phyloP scores from a whole-genome alignment of 495 filamentous ascomycete genomes.

The Friedmanniomyces endolithicus region DNA sequence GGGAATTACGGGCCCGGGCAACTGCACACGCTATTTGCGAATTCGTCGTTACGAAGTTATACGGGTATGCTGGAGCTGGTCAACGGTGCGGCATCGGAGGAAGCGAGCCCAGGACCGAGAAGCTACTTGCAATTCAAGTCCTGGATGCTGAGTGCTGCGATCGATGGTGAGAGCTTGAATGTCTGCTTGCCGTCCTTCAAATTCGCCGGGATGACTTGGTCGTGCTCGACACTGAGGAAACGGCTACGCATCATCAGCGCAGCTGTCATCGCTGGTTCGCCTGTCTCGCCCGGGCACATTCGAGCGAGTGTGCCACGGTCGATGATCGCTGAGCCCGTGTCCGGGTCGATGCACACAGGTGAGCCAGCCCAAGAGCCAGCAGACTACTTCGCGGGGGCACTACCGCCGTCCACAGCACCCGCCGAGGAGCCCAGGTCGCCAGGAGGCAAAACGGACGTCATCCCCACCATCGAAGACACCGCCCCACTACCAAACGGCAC shows the following conservation, averaged over 20 bases:
- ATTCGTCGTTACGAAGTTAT: conserved; percentile 42
- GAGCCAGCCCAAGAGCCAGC: conserved; percentile 24
- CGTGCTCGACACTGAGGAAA: conserved; percentile 47
- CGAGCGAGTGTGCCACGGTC: not conserved
- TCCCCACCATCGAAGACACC: conserved; percentile 13
- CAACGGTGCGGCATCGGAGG: conserved; percentile 24
- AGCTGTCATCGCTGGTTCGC: conserved; percentile 19
- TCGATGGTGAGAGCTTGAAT: conserved; percentile 36
- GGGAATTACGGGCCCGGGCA: conserved; percentile 39
- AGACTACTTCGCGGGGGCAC: conserved; percentile 37
- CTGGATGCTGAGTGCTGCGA: conserved; percentile 45
- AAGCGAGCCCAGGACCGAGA: conserved; percentile 25
- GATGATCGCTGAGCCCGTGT: not conserved
- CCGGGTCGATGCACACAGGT: not conserved
- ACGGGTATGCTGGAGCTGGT: conserved; percentile 39
- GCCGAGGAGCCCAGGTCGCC: not conserved
- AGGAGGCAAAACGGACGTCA: not conserved
- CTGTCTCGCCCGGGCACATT: not conserved
- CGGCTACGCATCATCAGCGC: conserved; percentile 51
- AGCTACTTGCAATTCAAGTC: conserved; percentile 41
- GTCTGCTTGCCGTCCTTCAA: conserved; percentile 37
- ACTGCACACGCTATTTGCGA: conserved; percentile 47
- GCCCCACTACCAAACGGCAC: not conserved
- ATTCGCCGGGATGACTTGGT: conserved; percentile 51
- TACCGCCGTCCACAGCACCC: not conserved